Percentiles rank a stretch among this genome's conserved stretches.
Conservation (phyloP, 2,329 filamentous ascomycete genomes). For the Aspergillus neotritici region DNA sequence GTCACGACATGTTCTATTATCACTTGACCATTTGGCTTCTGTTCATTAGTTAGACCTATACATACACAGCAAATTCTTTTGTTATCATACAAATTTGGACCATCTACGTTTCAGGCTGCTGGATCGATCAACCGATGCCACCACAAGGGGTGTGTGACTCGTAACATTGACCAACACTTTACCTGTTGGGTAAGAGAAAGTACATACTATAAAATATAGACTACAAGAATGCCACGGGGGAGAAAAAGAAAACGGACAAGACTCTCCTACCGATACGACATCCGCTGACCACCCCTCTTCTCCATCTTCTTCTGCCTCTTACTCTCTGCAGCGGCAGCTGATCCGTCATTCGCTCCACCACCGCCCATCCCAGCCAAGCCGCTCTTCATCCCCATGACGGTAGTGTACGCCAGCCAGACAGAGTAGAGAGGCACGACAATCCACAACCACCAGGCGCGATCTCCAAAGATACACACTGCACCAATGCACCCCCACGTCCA, state of each 20-base stretch:
- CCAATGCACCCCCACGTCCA: constrained; percentile 78
- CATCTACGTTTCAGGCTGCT: no score
- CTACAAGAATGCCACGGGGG: no score
- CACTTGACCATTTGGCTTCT: not conserved
- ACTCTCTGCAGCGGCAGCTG: constrained; percentile 32
- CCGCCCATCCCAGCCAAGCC: constrained; percentile 40
- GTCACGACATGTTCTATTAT: constrained; percentile 20
- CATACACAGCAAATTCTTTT: no score
- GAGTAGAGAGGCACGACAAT: constrained; percentile 46
- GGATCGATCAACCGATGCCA: no score
- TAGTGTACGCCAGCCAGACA: constrained; percentile 42
- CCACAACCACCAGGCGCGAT: constrained; percentile 68
- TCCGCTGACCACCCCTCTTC: constrained; percentile 44
- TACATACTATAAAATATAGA: no score
- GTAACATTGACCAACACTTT: no score
- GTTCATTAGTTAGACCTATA: not conserved
- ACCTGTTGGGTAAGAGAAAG: no score
- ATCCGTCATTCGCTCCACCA: constrained; percentile 19
- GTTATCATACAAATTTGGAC: no score
- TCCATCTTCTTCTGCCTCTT: constrained; percentile 52
- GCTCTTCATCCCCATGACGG: constrained; percentile 43
- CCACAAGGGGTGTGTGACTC: no score
- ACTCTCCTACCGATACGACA: constrained; percentile 35
- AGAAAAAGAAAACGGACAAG: no score
- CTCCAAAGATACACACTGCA: constrained; percentile 70